A percentile compares a stretch with the other conserved stretches of the same genome.
Evolutionary conservation across 257 asterid species (phyloP).

Genomic region (Phtheirospermum japonicum): DNA sequence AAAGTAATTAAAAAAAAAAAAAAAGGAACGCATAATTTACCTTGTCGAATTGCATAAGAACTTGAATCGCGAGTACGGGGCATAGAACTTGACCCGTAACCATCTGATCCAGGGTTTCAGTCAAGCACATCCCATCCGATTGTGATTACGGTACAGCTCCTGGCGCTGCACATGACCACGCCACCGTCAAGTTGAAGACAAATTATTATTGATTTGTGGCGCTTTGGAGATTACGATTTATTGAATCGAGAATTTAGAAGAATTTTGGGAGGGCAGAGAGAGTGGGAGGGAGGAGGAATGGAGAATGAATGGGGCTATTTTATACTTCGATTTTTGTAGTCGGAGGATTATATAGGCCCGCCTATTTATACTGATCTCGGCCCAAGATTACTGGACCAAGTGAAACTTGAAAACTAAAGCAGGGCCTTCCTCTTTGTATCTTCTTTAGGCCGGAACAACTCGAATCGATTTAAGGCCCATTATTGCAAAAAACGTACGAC

Average conservation of each 20-base stretch:
- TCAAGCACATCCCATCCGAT: conserved; percentile 94
- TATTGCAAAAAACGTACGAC: too few species aligned
- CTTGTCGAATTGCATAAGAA: conserved; percentile 95
- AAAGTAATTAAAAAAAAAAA: neutral
- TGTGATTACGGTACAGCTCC: conserved; percentile 92
- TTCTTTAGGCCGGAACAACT: too few species aligned
- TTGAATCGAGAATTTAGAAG: neutral
- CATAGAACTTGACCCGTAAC: conserved; percentile 58
- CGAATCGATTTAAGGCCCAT: too few species aligned
- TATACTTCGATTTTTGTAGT: conserved; percentile 79
- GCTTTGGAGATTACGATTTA: too few species aligned
- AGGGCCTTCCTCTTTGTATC: too few species aligned
- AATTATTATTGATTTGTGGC: neutral
- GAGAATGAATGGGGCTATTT: conserved; percentile 65
- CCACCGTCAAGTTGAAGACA: neutral
- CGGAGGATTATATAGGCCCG: conserved; percentile 46
- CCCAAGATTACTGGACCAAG: conserved; percentile 31
- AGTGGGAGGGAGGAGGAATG: conserved; percentile 38
- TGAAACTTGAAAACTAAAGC: conserved; percentile 20
- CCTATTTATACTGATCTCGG: neutral
- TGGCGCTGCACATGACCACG: conserved; percentile 45
- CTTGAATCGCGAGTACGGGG: conserved; percentile 91
- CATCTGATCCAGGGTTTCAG: too few species aligned
- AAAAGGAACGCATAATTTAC: conserved; percentile 27
- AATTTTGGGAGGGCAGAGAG: conserved; percentile 8